Conservation (phyloP, 2,329 filamentous ascomycete species). For the Ophiosphaerella narmari region DNA sequence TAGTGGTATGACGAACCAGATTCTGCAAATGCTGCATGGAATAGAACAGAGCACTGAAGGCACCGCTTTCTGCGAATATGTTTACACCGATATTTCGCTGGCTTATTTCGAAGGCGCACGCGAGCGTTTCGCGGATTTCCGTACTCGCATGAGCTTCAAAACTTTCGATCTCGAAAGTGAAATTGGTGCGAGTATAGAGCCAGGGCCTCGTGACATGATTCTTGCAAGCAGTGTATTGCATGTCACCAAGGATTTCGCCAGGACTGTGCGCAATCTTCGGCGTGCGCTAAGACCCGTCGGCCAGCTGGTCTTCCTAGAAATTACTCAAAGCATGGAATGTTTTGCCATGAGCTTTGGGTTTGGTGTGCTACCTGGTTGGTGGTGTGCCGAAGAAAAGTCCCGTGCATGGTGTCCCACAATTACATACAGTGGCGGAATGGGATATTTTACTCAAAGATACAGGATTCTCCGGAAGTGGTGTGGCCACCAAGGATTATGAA, state of each 20-base stretch:
- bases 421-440: constrained; percentile 36
- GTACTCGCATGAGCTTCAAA: not conserved
- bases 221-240: constrained; percentile 44
- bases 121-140: not conserved
- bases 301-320: constrained; percentile 15
- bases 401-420: constrained; percentile 29
- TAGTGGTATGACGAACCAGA: not conserved
- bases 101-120: not conserved
- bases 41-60: not conserved
- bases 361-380: constrained; percentile 19
- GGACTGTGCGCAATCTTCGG: constrained; percentile 12
- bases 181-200: constrained; percentile 2
- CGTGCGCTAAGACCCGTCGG: constrained; percentile 20
- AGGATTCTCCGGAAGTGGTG: constrained; percentile 37
- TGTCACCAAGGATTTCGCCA: constrained; percentile 10
- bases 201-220: constrained; percentile 15
- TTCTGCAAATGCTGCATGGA: not conserved
- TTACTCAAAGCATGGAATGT: not conserved
- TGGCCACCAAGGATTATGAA: constrained; percentile 6
- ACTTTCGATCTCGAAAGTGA: not conserved
- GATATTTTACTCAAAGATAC: constrained; percentile 31
- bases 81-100: not conserved
- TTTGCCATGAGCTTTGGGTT: constrained; percentile 10
- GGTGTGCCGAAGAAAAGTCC: constrained; percentile 21
- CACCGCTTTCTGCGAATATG: not conserved